Evolutionary conservation across 2,329 filamentous ascomycete species (phyloP).

Genomic region (Ceratocystis huliohia): DNA sequence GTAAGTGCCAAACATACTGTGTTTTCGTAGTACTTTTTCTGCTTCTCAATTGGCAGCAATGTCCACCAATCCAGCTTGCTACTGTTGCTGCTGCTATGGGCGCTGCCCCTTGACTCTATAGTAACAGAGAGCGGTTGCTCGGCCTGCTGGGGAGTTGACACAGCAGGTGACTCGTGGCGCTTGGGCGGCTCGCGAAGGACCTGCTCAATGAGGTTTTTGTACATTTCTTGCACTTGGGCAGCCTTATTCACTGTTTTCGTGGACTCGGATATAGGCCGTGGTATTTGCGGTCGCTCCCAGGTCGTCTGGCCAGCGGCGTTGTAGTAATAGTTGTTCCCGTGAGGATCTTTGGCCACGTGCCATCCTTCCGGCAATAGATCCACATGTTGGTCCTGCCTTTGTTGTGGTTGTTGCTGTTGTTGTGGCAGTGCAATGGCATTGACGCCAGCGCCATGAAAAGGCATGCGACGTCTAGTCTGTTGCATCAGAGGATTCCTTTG

Average conservation of each 20-base stretch:
- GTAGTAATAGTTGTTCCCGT: slow-evolving; percentile 75
- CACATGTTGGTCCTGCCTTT: slow-evolving; percentile 4
- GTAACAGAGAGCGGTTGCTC: slow-evolving; percentile 36
- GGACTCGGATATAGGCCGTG: slow-evolving; percentile 42
- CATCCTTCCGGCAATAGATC: slow-evolving; percentile 66
- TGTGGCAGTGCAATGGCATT: slow-evolving; percentile 27
- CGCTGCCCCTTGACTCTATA: slow-evolving; percentile 45
- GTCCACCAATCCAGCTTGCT: slow-evolving; percentile 48
- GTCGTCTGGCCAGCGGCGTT: slow-evolving; percentile 63
- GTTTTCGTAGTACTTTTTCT: slow-evolving; percentile 90
- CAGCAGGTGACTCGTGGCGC: slow-evolving; percentile 28
- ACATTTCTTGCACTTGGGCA: slow-evolving; percentile 51
- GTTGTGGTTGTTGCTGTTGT: slow-evolving; percentile 5
- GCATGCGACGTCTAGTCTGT: slow-evolving; percentile 23
- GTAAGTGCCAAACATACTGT: slow-evolving; percentile 48
- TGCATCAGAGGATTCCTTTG: slow-evolving; percentile 33
- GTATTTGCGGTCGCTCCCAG: slow-evolving; percentile 64
- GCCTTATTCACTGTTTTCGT: slow-evolving; percentile 48
- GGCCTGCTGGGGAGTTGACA: slow-evolving; percentile 47
- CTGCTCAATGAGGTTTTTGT: slow-evolving; percentile 76
- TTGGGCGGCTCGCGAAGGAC: slow-evolving; percentile 56
- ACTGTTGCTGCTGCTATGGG: too few species aligned
- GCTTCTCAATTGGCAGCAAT: slow-evolving; percentile 61
- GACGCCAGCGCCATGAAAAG: slow-evolving; percentile 36
- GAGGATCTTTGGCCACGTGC: slow-evolving; percentile 60